Conservation (phyloP, 140 eudicot genomes). For the Ambrosia hybrid region DNA sequence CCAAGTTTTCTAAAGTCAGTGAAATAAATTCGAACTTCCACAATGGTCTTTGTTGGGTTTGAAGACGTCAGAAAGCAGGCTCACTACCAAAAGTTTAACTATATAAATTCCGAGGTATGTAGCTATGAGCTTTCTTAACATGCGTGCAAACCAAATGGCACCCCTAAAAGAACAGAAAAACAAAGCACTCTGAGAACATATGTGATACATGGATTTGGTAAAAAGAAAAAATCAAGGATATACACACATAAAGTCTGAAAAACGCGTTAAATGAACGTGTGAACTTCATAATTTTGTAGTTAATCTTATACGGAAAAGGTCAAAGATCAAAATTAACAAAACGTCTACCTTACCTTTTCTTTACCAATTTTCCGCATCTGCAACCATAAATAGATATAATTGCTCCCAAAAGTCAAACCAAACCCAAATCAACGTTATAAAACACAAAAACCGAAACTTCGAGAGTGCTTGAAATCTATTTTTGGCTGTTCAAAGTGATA, state of each 20-base stretch:
- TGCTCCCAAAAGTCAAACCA: too few relatives aligned
- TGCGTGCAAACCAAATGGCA: too few relatives aligned
- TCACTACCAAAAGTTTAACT: too few relatives aligned
- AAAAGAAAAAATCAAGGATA: constrained; percentile 2
- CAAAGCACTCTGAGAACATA: too few relatives aligned
- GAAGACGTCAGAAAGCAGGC: not conserved
- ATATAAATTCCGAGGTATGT: too few relatives aligned
- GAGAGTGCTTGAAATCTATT: constrained; percentile 2
- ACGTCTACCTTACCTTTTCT: too few relatives aligned
- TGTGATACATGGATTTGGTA: not conserved
- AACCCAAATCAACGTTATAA: too few relatives aligned
- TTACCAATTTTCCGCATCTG: too few relatives aligned
- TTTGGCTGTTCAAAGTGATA: too few relatives aligned
- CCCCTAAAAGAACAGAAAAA: too few relatives aligned
- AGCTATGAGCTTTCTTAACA: too few relatives aligned
- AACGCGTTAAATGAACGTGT: constrained; percentile 10
- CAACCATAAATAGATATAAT: too few relatives aligned
- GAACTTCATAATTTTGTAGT: constrained; percentile 17
- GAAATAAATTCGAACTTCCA: constrained; percentile 11
- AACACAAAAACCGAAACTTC: not conserved
- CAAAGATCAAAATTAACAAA: not conserved
- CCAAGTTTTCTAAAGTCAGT: constrained; percentile 13
- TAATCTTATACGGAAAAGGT: not conserved
- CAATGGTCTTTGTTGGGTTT: constrained; percentile 4
- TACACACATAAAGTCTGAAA: constrained; percentile 4